phyloP scores from a whole-genome alignment of 495 filamentous ascomycete species.

The Xylaria cubensis region DNA sequence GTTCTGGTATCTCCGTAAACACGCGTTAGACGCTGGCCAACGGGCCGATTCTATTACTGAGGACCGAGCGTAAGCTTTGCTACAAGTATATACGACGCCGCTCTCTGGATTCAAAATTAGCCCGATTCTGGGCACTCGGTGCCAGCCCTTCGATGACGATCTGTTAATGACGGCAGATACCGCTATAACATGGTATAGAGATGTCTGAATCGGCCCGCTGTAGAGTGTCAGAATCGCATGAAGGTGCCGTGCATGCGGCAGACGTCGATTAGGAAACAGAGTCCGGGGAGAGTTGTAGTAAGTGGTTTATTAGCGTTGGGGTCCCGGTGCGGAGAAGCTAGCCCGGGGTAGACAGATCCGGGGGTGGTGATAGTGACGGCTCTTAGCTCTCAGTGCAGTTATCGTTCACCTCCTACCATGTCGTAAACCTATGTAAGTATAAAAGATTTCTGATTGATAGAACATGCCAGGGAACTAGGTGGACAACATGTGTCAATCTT shows the following conservation, averaged over 20 bases:
- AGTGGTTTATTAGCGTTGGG: background rate
- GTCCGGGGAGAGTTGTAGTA: conserved; percentile 13
- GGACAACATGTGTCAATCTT: background rate
- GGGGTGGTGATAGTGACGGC: conserved; percentile 13
- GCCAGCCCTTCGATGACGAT: background rate
- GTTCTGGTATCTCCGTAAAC: background rate
- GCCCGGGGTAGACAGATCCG: conserved; percentile 5
- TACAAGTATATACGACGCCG: background rate
- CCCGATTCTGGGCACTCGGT: background rate
- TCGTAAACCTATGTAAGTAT: background rate
- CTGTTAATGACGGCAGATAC: conserved; percentile 18
- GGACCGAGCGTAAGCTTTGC: background rate
- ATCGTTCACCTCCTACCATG: background rate
- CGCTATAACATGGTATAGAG: background rate
- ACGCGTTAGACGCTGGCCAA: background rate
- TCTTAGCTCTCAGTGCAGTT: too few species aligned
- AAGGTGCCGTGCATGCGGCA: conserved; percentile 1
- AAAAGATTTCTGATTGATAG: background rate
- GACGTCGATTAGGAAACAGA: conserved; percentile 23
- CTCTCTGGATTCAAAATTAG: background rate
- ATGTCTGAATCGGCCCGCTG: conserved; percentile 21
- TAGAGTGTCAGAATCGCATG: background rate
- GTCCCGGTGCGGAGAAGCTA: conserved; percentile 4
- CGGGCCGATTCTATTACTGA: conserved; percentile 18
- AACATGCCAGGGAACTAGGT: background rate